phyloP scores from a whole-genome alignment of 139 green algal genomes.

The Chlamydomonas urium region DNA sequence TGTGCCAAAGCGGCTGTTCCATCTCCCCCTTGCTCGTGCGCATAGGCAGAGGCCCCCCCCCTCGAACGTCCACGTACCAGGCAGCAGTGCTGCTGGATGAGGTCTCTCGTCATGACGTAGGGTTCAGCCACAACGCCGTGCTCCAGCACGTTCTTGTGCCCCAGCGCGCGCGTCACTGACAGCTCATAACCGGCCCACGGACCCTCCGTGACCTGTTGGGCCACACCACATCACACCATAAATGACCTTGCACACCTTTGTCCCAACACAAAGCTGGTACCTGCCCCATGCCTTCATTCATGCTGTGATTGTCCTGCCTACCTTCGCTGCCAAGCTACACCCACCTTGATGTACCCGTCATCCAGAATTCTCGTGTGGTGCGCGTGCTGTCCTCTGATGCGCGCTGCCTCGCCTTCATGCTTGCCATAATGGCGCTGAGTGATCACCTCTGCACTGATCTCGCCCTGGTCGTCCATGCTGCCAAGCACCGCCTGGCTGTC shows the following conservation, averaged over 20 bases:
- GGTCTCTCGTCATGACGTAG: slow-evolving; percentile 20
- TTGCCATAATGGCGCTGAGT: slow-evolving; percentile 27
- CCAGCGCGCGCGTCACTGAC: slow-evolving; percentile 61
- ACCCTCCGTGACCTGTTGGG: slow-evolving; percentile 34
- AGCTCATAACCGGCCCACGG: slow-evolving; percentile 53
- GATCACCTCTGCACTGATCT: slow-evolving; percentile 12
- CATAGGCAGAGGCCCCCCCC: background rate
- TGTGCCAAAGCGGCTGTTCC: no score
- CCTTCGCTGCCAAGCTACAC: no score
- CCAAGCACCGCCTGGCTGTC: slow-evolving; percentile 60
- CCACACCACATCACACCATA: no score
- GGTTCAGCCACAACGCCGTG: slow-evolving; percentile 38
- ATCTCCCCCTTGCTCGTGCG: background rate
- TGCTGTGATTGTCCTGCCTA: no score
- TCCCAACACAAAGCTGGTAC: no score
- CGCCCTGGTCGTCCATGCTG: background rate
- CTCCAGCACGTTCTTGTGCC: slow-evolving; percentile 39
- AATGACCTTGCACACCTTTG: no score
- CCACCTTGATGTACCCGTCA: slow-evolving; percentile 19
- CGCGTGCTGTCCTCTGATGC: slow-evolving; percentile 17
- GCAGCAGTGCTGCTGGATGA: slow-evolving; percentile 42
- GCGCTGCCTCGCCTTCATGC: slow-evolving; percentile 24
- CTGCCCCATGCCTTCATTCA: no score
- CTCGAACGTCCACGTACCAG: slow-evolving; percentile 21
- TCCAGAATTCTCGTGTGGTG: slow-evolving; percentile 19